Conservation (phyloP, 192 early-diverging fungal genomes). For the Pecoramyces ruminantium region DNA sequence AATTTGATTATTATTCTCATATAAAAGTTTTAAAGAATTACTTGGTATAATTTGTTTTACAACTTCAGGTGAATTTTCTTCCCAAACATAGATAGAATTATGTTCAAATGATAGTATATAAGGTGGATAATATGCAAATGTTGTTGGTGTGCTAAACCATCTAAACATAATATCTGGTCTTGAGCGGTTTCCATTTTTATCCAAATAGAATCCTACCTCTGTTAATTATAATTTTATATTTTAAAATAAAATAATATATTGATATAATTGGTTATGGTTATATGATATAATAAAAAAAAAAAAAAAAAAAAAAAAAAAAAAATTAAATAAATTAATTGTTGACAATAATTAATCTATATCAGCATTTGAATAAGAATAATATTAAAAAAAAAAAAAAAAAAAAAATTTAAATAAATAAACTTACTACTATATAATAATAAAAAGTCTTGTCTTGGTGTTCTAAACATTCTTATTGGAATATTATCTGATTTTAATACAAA, state of each 20-base stretch:
- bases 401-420: too few species aligned
- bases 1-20: neutral
- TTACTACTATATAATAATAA: neutral
- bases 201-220: conserved; percentile 87
- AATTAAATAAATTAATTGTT: too few species aligned
- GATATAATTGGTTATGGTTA: too few species aligned
- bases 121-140: neutral
- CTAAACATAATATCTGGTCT: neutral
- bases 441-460: neutral
- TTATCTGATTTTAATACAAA: neutral
- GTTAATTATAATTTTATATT: neutral
- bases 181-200: conserved; percentile 45
- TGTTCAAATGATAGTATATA: neutral
- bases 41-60: neutral
- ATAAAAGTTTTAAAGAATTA: neutral
- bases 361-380: too few species aligned
- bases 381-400: too few species aligned
- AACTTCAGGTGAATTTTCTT: neutral
- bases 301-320: too few species aligned
- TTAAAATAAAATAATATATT: neutral
- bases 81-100: neutral
- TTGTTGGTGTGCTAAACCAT: neutral
- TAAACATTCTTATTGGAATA: neutral
- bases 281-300: too few species aligned
- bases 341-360: too few species aligned